Evolutionary conservation across 495 filamentous ascomycete species (phyloP), one percentile per base, ranked within the genome.

Genomic region (Aspergillus egyptiacus): DNA sequence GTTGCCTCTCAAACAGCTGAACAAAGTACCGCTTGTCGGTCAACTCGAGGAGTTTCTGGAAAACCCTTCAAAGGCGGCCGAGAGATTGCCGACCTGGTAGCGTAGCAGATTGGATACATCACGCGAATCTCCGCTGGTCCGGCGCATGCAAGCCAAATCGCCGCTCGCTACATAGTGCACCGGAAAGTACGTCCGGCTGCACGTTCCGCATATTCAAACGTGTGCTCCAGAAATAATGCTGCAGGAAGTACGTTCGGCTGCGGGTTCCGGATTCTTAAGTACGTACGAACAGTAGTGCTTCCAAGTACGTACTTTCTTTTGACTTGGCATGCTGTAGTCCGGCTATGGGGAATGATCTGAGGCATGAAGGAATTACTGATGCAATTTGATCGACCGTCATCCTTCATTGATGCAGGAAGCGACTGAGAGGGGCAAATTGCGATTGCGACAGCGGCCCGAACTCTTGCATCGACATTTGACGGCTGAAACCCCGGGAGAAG

Each of bases 201-300:
- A 44, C 27, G 41, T 44, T 32, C 41, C 22, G 17, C 40, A 32
- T 43, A 30, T n/a, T n/a, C n/a, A n/a, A n/a, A n/a, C n/a, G n/a
- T n/a, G n/a, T n/a, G n/a, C n/a, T n/a, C n/a, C n/a, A n/a, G n/a
- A n/a, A n/a, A n/a, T n/a, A n/a, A n/a, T n/a, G n/a, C n/a, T n/a
- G n/a, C n/a, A n/a, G n/a, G n/a, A n/a, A n/a, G n/a, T n/a, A n/a
- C n/a, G n/a, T n/a, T n/a, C n/a, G n/a, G n/a, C n/a, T n/a, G n/a
- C n/a, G n/a, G n/a, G n/a, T n/a, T n/a, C n/a, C n/a, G n/a, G n/a
- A n/a, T n/a, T n/a, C n/a, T n/a, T n/a, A n/a, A n/a, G n/a, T n/a
- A n/a, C n/a, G n/a, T n/a, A n/a, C n/a, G n/a, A n/a, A n/a, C n/a
- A n/a, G n/a, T n/a, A n/a, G n/a, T n/a, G n/a, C 19, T 19, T 37